Conservation (phyloP, 768 basidiomycete species). For the Pisolithus tinctorius region DNA sequence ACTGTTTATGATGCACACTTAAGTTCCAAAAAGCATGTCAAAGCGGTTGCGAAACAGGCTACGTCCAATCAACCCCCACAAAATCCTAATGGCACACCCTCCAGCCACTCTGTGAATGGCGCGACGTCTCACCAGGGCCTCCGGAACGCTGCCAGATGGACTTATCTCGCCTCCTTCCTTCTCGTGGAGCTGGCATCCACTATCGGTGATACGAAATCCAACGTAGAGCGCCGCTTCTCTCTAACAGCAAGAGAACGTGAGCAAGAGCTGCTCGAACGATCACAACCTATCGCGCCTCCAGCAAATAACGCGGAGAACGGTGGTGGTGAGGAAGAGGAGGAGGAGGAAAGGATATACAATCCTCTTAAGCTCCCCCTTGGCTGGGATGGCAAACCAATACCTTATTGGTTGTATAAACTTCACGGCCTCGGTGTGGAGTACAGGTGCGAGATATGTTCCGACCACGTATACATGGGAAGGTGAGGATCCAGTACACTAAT, state of each 20-base stretch:
- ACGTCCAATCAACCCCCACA: constrained; percentile 28
- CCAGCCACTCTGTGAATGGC: constrained; percentile 29
- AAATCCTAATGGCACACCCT: constrained; percentile 27
- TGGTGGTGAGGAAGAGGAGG: constrained; percentile 68
- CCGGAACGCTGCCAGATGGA: constrained; percentile 62
- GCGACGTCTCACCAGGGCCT: constrained; percentile 37
- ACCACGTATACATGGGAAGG: constrained; percentile 96
- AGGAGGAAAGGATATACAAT: constrained; percentile 96
- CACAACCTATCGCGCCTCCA: constrained; percentile 42
- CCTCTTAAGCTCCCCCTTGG: constrained; percentile 94
- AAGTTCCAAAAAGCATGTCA: constrained; percentile 92
- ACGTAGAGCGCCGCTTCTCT: constrained; percentile 94
- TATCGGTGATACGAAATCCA: constrained; percentile 87
- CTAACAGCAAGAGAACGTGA: constrained; percentile 97
- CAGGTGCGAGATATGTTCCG: constrained; percentile 95
- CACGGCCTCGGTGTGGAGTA: constrained; percentile 99
- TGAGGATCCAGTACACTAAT: constrained; percentile 19
- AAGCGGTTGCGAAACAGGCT: constrained; percentile 75
- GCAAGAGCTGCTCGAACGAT: constrained; percentile 78
- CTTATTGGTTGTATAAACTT: constrained; percentile 97
- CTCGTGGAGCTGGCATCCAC: constrained; percentile 56
- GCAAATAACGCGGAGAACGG: constrained; percentile 32
- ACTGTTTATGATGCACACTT: constrained; percentile 97
- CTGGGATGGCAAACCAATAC: constrained; percentile 99
- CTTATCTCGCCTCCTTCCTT: constrained; percentile 63